A percentile compares a stretch with the other conserved stretches of the same genome.
Conservation (phyloP, 2,329 filamentous ascomycete species). For the Didymellaceae sp. region DNA sequence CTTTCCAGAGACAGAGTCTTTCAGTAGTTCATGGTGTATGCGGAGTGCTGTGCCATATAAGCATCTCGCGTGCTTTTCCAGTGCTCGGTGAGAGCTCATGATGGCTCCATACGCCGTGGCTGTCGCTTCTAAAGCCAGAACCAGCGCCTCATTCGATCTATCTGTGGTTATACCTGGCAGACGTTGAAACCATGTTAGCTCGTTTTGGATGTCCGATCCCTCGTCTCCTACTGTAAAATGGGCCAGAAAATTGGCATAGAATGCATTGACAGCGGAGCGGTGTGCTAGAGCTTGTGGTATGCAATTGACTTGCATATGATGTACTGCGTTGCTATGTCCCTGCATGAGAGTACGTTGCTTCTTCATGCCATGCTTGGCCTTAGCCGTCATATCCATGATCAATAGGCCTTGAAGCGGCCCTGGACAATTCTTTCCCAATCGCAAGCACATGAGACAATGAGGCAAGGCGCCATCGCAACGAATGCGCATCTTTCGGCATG, state of each 20-base stretch:
- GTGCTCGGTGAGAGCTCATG: slow-evolving; percentile 26
- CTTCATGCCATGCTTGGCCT: slow-evolving; percentile 23
- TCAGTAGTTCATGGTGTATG: slow-evolving; percentile 26
- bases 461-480: slow-evolving; percentile 43
- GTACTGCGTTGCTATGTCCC: neutral
- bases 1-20: slow-evolving; percentile 8
- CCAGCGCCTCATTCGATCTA: slow-evolving; percentile 32
- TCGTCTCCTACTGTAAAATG: slow-evolving; percentile 38
- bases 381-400: slow-evolving; percentile 40
- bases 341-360: slow-evolving; percentile 9
- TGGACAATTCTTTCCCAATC: slow-evolving; percentile 31
- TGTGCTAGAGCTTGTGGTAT: neutral
- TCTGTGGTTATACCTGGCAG: slow-evolving; percentile 32
- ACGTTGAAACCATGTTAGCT: slow-evolving; percentile 38
- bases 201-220: slow-evolving; percentile 30
- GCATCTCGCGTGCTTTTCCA: slow-evolving; percentile 29
- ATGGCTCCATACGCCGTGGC: slow-evolving; percentile 36
- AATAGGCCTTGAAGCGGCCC: slow-evolving; percentile 36
- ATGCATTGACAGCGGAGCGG: slow-evolving; percentile 8
- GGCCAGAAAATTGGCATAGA: slow-evolving; percentile 36
- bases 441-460: slow-evolving; percentile 40
- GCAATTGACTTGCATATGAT: neutral
- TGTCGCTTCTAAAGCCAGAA: slow-evolving; percentile 36
- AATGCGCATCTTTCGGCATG: slow-evolving; percentile 43
- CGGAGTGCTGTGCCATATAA: slow-evolving; percentile 39